These are phyloP conservation scores for Musa acuminata DNA, from an alignment of 176 grass and related monocot genomes.

Conservation along the genomic window DNA sequence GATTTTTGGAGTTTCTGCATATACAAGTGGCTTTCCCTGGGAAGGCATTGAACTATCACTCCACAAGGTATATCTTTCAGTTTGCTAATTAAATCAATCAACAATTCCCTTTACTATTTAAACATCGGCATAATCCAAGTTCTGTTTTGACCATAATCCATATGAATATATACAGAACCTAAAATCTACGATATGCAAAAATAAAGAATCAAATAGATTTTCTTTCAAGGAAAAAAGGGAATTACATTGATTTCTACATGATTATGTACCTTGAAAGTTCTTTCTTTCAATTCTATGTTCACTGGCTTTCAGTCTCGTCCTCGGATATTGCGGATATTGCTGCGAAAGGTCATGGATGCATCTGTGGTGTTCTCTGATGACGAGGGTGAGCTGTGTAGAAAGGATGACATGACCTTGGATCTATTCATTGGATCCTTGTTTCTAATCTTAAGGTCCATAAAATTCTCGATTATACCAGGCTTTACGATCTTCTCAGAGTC, in stretches of 20 bases:
- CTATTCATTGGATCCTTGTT: slow-evolving; percentile 1
- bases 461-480: slow-evolving; percentile 50
- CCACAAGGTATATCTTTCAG: too few species aligned
- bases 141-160: not conserved
- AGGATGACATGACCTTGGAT: slow-evolving; percentile 14
- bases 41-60: too few species aligned
- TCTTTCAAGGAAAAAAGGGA: not conserved
- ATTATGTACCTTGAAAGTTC: not conserved
- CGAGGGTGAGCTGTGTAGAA: not conserved
- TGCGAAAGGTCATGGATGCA: not conserved
- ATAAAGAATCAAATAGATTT: not conserved
- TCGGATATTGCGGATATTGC: not conserved
- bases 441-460: slow-evolving; percentile 37
- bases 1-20: not conserved
- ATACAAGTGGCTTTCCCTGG: too few species aligned
- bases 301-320: not conserved
- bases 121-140: not conserved
- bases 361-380: not conserved
- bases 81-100: not conserved
- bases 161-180: not conserved
- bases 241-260: not conserved
- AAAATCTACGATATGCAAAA: not conserved
- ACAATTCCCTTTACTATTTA: not conserved
- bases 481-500: slow-evolving; percentile 45
- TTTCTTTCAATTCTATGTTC: not conserved